phyloP scores from a whole-genome alignment of 768 basidiomycete species.

The Termitomyces titanicus region DNA sequence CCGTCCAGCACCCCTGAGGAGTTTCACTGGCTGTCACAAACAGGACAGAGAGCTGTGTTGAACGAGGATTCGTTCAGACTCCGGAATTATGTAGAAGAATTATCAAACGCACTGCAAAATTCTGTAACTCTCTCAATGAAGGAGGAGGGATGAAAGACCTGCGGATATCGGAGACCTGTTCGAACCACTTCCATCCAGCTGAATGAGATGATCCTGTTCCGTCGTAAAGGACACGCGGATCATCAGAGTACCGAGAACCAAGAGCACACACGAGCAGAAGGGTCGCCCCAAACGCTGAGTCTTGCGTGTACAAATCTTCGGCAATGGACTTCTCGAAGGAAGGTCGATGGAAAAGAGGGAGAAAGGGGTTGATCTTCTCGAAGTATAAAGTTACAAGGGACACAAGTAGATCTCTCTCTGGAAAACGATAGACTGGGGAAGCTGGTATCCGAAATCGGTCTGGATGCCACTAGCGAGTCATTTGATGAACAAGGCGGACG shows the following conservation, averaged over 20 bases:
- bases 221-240: conserved; percentile 54
- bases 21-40: conserved; percentile 46
- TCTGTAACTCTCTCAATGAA: conserved; percentile 70
- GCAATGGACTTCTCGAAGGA: conserved; percentile 55
- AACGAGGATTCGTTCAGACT: background rate
- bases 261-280: conserved; percentile 66
- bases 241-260: conserved; percentile 56
- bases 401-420: conserved; percentile 48
- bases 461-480: conserved; percentile 28
- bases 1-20: conserved; percentile 58
- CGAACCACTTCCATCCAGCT: conserved; percentile 64
- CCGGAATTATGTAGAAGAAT: conserved; percentile 14
- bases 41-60: conserved; percentile 44
- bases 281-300: conserved; percentile 46
- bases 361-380: conserved; percentile 42
- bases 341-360: conserved; percentile 71
- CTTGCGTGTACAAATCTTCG: conserved; percentile 45
- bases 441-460: conserved; percentile 19
- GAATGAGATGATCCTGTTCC: conserved; percentile 38
- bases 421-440: conserved; percentile 37
- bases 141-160: conserved; percentile 57
- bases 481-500: background rate
- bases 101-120: conserved; percentile 48
- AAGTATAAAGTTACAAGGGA: conserved; percentile 70
- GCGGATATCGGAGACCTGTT: conserved; percentile 61